Percentiles rank a stretch among this genome's conserved stretches.
Evolutionary conservation across 2,329 filamentous ascomycete genomes (phyloP).

Genomic region (Colletotrichum plurivorum): DNA sequence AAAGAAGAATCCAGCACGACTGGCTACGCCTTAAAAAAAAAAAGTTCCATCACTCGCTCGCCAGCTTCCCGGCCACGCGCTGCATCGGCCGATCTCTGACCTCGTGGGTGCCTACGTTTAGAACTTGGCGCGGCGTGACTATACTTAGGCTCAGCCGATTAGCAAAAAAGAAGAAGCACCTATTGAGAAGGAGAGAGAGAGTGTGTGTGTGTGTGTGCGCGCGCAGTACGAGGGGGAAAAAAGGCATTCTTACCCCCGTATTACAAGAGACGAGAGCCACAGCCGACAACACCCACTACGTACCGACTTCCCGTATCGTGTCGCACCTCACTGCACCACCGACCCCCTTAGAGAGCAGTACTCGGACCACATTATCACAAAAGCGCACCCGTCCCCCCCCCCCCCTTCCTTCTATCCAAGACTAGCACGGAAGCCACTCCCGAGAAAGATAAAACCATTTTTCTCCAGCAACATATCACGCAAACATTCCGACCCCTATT

Average conservation of each 20-base stretch:
- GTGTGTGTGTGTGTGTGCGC: neutral
- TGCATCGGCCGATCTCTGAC: constrained; percentile 35
- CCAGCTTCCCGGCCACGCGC: constrained; percentile 24
- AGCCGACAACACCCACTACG: constrained; percentile 5
- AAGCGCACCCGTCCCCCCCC: neutral
- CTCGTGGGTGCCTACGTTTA: constrained; percentile 35
- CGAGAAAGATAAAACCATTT: neutral
- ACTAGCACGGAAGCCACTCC: constrained; percentile 37
- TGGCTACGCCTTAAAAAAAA: neutral
- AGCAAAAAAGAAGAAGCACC: neutral
- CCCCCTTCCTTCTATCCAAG: constrained; percentile 10
- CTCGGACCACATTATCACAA: constrained; percentile 32
- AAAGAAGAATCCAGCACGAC: neutral
- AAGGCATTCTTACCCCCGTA: neutral
- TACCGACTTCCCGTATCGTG: constrained; percentile 9
- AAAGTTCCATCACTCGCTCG: neutral
- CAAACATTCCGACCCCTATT: neutral
- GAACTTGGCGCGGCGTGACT: constrained; percentile 34
- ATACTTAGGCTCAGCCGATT: constrained; percentile 22
- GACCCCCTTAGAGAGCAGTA: neutral
- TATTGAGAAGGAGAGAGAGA: neutral
- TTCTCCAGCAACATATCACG: constrained; percentile 19
- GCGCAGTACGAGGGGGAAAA: neutral
- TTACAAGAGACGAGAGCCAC: constrained; percentile 17
- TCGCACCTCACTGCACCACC: neutral